Conservation (phyloP, 2,329 filamentous ascomycete genomes). For the Aspergillus ochraceoroseus region DNA sequence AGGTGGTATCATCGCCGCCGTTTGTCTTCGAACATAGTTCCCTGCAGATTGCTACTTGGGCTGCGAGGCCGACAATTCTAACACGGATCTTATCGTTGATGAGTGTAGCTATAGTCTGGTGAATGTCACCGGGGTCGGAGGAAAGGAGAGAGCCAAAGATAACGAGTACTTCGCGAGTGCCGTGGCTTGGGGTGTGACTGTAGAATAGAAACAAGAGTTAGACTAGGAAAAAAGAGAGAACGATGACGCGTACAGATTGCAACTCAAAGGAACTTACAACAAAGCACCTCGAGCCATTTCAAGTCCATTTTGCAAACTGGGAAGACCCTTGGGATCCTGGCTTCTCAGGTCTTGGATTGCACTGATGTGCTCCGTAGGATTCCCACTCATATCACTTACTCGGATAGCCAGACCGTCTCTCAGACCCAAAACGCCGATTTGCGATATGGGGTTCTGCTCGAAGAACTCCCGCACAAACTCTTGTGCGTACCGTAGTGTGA, state of each 20-base stretch:
- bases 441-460: constrained; percentile 96
- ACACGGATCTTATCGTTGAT: constrained; percentile 80
- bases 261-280: constrained; percentile 53
- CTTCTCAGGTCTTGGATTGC: constrained; percentile 64
- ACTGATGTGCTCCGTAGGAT: constrained; percentile 80
- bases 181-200: constrained; percentile 85
- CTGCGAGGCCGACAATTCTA: constrained; percentile 81
- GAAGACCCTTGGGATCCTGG: constrained; percentile 66
- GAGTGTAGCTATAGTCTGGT: constrained; percentile 76
- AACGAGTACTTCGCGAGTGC: constrained; percentile 86
- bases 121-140: constrained; percentile 90
- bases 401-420: constrained; percentile 81
- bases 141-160: constrained; percentile 87
- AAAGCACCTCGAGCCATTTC: constrained; percentile 90
- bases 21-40: constrained; percentile 89
- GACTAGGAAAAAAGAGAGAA: background rate
- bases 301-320: constrained; percentile 86
- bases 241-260: background rate
- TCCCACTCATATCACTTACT: constrained; percentile 85
- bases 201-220: constrained; percentile 12
- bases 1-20: constrained; percentile 63
- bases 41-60: constrained; percentile 85
- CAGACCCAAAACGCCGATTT: constrained; percentile 89
- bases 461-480: constrained; percentile 94
- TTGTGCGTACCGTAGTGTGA: constrained; percentile 74